Evolutionary conservation across 352 stramenopile genomes (phyloP).

Genomic region (Globisporangium spinosum): DNA sequence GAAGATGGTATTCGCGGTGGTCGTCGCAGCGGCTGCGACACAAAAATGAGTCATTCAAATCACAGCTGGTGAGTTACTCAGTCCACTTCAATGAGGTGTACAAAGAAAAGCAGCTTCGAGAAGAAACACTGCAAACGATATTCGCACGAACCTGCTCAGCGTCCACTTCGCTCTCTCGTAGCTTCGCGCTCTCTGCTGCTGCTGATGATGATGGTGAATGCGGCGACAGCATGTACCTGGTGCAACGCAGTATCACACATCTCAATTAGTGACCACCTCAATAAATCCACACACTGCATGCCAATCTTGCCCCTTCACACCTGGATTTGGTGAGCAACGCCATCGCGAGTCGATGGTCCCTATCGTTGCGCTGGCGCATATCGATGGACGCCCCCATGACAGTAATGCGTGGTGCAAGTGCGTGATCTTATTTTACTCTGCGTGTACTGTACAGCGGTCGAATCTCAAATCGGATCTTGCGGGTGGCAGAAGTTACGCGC

Average conservation of each 20-base stretch:
- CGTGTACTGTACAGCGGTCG: background rate
- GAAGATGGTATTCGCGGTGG: background rate
- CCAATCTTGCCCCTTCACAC: background rate
- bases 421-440: background rate
- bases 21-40: background rate
- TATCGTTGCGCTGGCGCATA: slow-evolving; percentile 1
- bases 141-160: background rate
- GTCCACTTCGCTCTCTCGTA: background rate
- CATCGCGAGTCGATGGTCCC: slow-evolving; percentile 12
- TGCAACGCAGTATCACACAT: background rate
- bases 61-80: background rate
- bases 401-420: background rate
- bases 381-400: slow-evolving; percentile 1
- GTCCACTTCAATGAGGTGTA: background rate
- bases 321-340: slow-evolving; percentile 15
- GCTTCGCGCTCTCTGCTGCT: background rate
- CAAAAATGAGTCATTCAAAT: slow-evolving; percentile 1
- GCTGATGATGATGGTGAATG: no score
- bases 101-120: slow-evolving; percentile 1
- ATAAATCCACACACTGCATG: no score
- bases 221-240: background rate
- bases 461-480: background rate
- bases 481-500: no score
- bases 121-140: background rate
- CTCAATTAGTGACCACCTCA: background rate